Evolutionary conservation across 108 stramenopile genomes (phyloP).

Genomic region (Nitzschia palea): DNA sequence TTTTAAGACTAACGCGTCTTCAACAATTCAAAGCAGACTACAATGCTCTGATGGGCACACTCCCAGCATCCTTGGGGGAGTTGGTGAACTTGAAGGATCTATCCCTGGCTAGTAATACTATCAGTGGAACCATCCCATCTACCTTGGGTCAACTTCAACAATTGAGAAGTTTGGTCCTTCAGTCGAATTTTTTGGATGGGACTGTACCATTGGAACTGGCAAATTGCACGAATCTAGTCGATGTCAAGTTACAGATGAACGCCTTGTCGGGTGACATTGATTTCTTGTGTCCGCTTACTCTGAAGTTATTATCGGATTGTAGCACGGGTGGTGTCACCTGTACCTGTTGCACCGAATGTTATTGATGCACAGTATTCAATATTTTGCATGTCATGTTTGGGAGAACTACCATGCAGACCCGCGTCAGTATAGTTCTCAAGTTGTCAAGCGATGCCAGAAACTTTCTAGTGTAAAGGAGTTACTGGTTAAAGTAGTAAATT

Average conservation of each 20-base stretch:
- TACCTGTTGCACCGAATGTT: conserved; percentile 6
- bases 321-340: background rate
- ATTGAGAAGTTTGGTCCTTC: background rate
- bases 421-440: no score
- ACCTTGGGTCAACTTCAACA: background rate
- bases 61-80: background rate
- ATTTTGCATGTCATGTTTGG: no score
- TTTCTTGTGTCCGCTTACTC: background rate
- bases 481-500: no score
- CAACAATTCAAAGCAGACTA: background rate
- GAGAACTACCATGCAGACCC: no score
- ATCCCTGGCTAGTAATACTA: background rate
- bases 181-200: background rate
- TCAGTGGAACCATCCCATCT: background rate
- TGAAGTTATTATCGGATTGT: background rate
- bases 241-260: background rate
- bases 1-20: background rate
- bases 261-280: background rate
- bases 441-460: no score
- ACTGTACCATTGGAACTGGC: background rate
- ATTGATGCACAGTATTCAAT: no score
- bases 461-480: no score
- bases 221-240: background rate
- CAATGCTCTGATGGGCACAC: background rate
- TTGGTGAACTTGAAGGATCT: background rate